Conservation (phyloP, 140 eudicot species). For the Oenanthe javanica region DNA sequence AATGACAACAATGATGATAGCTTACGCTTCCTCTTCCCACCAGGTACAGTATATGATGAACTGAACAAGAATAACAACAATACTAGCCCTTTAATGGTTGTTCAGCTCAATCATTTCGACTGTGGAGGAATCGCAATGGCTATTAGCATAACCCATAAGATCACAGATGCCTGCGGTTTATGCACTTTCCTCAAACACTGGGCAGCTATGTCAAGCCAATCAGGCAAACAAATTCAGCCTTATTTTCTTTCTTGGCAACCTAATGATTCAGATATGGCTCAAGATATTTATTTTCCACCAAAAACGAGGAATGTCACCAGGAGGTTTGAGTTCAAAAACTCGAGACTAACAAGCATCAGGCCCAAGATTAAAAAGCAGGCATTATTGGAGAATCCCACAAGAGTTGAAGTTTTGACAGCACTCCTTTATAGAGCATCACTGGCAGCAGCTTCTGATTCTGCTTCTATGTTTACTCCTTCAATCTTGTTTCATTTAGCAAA, state of each 20-base stretch:
- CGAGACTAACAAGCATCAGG: conserved; percentile 3
- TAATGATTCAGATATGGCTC: background rate
- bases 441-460: background rate
- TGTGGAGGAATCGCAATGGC: conserved; percentile 7
- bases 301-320: background rate
- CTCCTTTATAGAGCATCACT: background rate
- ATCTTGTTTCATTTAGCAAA: background rate
- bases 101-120: conserved; percentile 8
- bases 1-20: background rate
- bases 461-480: background rate
- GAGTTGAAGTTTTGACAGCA: conserved; percentile 8
- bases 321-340: conserved; percentile 9
- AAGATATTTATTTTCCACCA: background rate
- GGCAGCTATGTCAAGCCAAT: conserved; percentile 5
- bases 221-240: background rate
- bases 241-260: background rate
- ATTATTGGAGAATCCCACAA: conserved; percentile 1
- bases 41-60: background rate
- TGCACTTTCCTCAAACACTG: background rate
- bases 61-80: background rate
- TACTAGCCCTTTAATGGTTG: background rate
- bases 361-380: background rate
- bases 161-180: background rate
- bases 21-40: background rate
- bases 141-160: background rate